These are phyloP conservation scores for Phialophora tarda DNA, from an alignment of 2,329 filamentous ascomycete genomes.

Conservation along the genomic window DNA sequence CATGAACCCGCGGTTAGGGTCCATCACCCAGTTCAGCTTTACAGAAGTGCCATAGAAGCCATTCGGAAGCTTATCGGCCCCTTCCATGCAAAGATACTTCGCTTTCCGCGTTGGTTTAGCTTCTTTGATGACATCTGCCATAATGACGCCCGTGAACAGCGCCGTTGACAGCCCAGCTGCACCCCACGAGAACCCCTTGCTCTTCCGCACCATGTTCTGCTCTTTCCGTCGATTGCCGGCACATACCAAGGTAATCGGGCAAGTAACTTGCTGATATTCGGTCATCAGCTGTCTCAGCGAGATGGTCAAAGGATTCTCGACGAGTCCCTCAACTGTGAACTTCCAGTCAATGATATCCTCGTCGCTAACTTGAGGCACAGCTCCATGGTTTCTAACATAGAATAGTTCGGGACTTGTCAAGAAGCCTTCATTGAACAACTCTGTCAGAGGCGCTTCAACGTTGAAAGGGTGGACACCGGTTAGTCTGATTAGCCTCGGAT, in stretches of 20 bases:
- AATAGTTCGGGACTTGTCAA: constrained; percentile 86
- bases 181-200: constrained; percentile 94
- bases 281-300: constrained; percentile 73
- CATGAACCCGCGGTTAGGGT: constrained; percentile 82
- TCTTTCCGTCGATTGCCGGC: constrained; percentile 92
- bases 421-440: constrained; percentile 77
- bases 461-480: constrained; percentile 93
- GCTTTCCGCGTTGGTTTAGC: constrained; percentile 73
- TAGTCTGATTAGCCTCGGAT: constrained; percentile 79
- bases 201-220: constrained; percentile 87
- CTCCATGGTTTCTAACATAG: constrained; percentile 89
- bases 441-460: constrained; percentile 79
- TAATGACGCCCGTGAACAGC: constrained; percentile 80
- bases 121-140: constrained; percentile 71
- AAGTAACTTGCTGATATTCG: constrained; percentile 80
- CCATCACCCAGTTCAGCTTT: constrained; percentile 86
- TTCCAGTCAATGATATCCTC: constrained; percentile 77
- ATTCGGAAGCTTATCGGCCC: constrained; percentile 85
- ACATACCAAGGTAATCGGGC: constrained; percentile 86
- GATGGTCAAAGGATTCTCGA: constrained; percentile 75
- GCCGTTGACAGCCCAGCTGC: constrained; percentile 85
- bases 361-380: constrained; percentile 76
- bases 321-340: constrained; percentile 83
- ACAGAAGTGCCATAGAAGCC: constrained; percentile 87
- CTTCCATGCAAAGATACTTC: constrained; percentile 87